phyloP scores from a whole-genome alignment of 495 filamentous ascomycete genomes.

The Amniculicola lignicola region DNA sequence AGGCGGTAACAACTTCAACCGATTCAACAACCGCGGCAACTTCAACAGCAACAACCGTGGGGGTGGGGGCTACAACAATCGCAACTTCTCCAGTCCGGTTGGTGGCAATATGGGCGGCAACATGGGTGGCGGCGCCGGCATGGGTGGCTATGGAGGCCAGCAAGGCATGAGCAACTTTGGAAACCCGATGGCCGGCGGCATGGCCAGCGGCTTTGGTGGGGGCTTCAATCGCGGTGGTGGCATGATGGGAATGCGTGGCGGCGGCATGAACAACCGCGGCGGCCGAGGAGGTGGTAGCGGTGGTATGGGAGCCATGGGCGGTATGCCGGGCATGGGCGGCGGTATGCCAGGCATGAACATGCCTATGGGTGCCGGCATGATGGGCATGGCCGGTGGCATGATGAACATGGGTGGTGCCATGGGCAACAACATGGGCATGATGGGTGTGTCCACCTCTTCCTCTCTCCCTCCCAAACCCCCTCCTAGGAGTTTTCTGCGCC shows the following conservation, averaged over 20 bases:
- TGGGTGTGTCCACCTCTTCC: conserved; percentile 39
- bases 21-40: conserved; percentile 40
- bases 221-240: conserved; percentile 49
- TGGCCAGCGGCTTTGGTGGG: conserved; percentile 49
- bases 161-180: conserved; percentile 46
- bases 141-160: conserved; percentile 11
- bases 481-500: not conserved
- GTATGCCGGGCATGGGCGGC: conserved; percentile 44
- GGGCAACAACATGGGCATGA: conserved; percentile 39
- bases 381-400: conserved; percentile 48
- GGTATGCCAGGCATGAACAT: conserved; percentile 39
- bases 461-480: not conserved
- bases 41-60: conserved; percentile 38
- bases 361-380: conserved; percentile 14
- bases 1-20: conserved; percentile 38
- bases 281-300: conserved; percentile 33
- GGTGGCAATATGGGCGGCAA: conserved; percentile 32
- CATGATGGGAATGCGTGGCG: conserved; percentile 36
- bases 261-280: conserved; percentile 34
- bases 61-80: conserved; percentile 43
- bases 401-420: conserved; percentile 49
- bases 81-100: conserved; percentile 46
- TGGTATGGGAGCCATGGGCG: conserved; percentile 40
- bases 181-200: conserved; percentile 55
- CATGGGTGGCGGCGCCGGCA: conserved; percentile 15